A percentile compares a stretch with the other conserved stretches of the same genome.
These are phyloP conservation scores for Blastobotrys elegans DNA, from an alignment of 1,139 yeast species.

Conservation along the genomic window DNA sequence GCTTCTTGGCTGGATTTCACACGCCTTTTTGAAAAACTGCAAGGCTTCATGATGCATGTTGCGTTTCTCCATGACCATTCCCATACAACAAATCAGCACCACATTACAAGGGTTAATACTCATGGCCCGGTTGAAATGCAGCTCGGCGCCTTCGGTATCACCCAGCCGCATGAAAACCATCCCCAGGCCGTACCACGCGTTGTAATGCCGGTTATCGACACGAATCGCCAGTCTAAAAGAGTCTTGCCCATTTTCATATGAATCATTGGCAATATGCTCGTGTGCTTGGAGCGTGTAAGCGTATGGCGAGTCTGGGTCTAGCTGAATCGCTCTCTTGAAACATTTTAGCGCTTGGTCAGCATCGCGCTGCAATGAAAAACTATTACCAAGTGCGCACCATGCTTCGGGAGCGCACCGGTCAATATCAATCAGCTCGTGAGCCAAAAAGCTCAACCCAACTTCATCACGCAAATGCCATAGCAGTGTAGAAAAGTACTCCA, in stretches of 20 bases:
- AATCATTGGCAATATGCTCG: constrained; percentile 83
- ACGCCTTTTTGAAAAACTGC: constrained; percentile 77
- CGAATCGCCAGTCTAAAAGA: constrained; percentile 76
- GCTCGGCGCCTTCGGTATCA: constrained; percentile 75
- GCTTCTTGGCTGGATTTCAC: constrained; percentile 76
- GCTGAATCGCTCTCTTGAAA: constrained; percentile 70
- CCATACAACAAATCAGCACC: constrained; percentile 86
- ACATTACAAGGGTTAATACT: constrained; percentile 87
- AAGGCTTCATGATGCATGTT: constrained; percentile 69
- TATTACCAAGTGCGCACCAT: constrained; percentile 91
- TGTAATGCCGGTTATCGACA: constrained; percentile 79
- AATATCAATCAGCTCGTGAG: constrained; percentile 72
- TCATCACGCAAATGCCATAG: constrained; percentile 91
- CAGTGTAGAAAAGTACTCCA: constrained; percentile 87
- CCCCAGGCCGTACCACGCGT: constrained; percentile 94
- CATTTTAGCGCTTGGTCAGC: constrained; percentile 89
- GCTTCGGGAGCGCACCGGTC: constrained; percentile 69
- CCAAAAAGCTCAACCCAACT: constrained; percentile 70
- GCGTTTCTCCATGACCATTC: constrained; percentile 83
- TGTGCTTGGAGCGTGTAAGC: constrained; percentile 94
- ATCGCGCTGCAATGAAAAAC: constrained; percentile 77
- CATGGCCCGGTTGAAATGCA: constrained; percentile 82
- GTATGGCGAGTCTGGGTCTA: constrained; percentile 72
- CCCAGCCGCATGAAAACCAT: constrained; percentile 90
- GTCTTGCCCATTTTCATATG: constrained; percentile 83